Conservation (phyloP, 1,284 basidiomycete genomes). For the Singerocomus rubriflavus region DNA sequence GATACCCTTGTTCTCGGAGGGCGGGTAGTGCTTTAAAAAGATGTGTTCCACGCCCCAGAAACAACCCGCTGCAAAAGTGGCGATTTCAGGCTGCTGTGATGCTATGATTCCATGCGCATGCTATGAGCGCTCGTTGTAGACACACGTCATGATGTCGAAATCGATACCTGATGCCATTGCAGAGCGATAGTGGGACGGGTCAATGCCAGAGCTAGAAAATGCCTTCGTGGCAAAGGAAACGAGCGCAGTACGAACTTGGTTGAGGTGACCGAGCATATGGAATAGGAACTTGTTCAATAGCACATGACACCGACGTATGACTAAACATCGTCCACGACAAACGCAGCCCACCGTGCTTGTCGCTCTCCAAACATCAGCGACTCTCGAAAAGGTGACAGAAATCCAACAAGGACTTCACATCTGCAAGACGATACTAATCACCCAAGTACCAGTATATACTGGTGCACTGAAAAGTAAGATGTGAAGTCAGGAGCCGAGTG, state of each 20-base stretch:
- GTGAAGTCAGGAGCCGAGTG: too few relatives aligned
- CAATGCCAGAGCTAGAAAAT: constrained; percentile 15
- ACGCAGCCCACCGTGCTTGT: too few relatives aligned
- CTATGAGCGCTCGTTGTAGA: background rate
- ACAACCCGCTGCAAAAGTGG: constrained; percentile 80
- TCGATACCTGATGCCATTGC: constrained; percentile 26
- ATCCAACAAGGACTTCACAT: too few relatives aligned
- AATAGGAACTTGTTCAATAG: background rate
- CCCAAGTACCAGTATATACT: too few relatives aligned
- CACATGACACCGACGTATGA: too few relatives aligned
- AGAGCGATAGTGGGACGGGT: constrained; percentile 29
- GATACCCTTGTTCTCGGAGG: constrained; percentile 61
- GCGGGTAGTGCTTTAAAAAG: constrained; percentile 78
- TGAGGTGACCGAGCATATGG: constrained; percentile 25
- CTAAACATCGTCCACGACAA: too few relatives aligned
- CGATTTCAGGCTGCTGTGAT: constrained; percentile 47
- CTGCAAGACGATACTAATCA: too few relatives aligned
- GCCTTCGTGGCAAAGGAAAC: constrained; percentile 21
- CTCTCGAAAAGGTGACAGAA: too few relatives aligned
- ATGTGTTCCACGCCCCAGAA: constrained; percentile 88
- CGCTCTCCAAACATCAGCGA: too few relatives aligned
- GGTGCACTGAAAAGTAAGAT: too few relatives aligned
- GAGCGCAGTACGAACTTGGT: constrained; percentile 17
- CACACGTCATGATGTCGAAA: background rate
- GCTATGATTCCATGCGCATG: constrained; percentile 4